A percentile compares a stretch with the other conserved stretches of the same genome.
These are phyloP conservation scores for Gnomoniopsis sp. DNA, from an alignment of 2,329 filamentous ascomycete species.

Conservation along the genomic window DNA sequence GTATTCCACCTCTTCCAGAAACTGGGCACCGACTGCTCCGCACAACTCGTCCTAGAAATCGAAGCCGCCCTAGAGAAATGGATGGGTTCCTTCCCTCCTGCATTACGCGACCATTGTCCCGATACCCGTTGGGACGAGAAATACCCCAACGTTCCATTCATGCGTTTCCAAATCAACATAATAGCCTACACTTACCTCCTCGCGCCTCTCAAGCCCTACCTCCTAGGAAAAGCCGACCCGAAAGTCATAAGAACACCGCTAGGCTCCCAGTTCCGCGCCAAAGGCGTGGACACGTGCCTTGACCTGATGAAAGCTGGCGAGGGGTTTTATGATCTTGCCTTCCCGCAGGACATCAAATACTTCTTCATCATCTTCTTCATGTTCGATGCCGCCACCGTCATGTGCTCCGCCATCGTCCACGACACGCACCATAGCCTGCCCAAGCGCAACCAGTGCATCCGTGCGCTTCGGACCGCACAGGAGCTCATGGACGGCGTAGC, in stretches of 20 bases:
- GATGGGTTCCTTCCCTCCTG: slow-evolving; percentile 21
- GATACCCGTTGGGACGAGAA: slow-evolving; percentile 27
- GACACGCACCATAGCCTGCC: slow-evolving; percentile 25
- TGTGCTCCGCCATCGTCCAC: slow-evolving; percentile 27
- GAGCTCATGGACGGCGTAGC: slow-evolving; percentile 13
- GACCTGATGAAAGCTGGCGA: slow-evolving; percentile 18
- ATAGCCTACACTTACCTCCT: slow-evolving; percentile 26
- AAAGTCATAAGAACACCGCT: slow-evolving; percentile 19
- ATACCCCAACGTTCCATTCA: slow-evolving; percentile 25
- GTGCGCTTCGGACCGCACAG: slow-evolving; percentile 6
- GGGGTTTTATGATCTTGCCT: slow-evolving; percentile 23
- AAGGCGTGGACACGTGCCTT: slow-evolving; percentile 24
- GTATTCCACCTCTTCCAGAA: slow-evolving; percentile 15
- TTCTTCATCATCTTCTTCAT: slow-evolving; percentile 30
- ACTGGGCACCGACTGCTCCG: slow-evolving; percentile 1
- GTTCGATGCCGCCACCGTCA: slow-evolving; percentile 26
- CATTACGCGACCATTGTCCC: slow-evolving; percentile 22
- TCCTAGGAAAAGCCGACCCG: slow-evolving; percentile 21
- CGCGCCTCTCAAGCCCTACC: slow-evolving; percentile 23
- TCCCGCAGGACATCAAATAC: slow-evolving; percentile 24
- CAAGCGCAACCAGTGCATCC: slow-evolving; percentile 20
- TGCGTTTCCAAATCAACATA: slow-evolving; percentile 27
- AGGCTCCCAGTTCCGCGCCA: slow-evolving; percentile 20
- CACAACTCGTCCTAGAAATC: slow-evolving; percentile 14
- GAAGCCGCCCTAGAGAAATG: slow-evolving; percentile 24